Percentiles rank a stretch among this genome's conserved stretches.
phyloP scores from a whole-genome alignment of 306 rosid genomes.

The Prunus mongolica region DNA sequence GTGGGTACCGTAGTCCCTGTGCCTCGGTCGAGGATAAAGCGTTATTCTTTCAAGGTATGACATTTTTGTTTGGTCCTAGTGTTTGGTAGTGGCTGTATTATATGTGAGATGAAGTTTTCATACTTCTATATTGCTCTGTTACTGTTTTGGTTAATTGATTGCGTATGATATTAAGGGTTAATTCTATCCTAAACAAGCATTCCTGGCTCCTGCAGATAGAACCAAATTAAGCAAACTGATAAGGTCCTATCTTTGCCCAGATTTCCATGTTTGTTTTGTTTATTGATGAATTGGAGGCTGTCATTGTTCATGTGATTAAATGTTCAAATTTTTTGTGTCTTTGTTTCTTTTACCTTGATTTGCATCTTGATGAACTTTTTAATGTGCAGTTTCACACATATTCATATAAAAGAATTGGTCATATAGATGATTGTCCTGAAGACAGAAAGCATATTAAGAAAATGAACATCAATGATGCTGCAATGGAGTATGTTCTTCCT shows the following conservation, averaged over 20 bases:
- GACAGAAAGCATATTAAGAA: not conserved
- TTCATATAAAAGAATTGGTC: not conserved
- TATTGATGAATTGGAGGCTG: not conserved
- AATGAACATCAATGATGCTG: slow-evolving; percentile 6
- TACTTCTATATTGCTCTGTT: not conserved
- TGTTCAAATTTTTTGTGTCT: not conserved
- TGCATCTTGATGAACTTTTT: not conserved
- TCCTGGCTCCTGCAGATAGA: not conserved
- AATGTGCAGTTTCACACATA: slow-evolving; percentile 17
- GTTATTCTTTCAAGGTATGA: not conserved
- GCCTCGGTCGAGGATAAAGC: not conserved
- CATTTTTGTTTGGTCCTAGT: not conserved
- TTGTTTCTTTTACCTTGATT: not conserved
- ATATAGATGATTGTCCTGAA: not conserved
- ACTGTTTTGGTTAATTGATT: not conserved
- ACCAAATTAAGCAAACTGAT: not conserved
- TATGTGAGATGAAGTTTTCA: not conserved
- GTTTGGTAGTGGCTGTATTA: not conserved
- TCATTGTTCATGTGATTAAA: not conserved
- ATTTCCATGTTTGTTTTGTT: not conserved
- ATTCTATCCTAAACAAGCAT: not conserved
- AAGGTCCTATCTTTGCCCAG: not conserved
- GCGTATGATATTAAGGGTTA: not conserved
- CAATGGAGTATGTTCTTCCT: slow-evolving; percentile 20
- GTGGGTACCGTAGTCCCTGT: not conserved